Base-by-base conservation (phyloP, 345 rosid genomes). In the Citropsis articulata region DNA sequence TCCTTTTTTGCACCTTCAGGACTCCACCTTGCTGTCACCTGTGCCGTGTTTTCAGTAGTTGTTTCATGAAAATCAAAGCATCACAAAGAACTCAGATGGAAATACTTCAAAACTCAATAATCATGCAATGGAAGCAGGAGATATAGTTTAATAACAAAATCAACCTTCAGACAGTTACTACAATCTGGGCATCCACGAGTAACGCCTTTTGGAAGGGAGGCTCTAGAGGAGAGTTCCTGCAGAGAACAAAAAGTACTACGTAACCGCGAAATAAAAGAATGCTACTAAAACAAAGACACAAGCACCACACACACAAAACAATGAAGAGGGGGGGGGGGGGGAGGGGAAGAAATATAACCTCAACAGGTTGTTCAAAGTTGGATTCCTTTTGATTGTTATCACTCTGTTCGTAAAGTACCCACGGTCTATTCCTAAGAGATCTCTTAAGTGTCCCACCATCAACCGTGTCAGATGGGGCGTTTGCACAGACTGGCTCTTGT, bases 11-110 rank as follows among this genome's bases (percentile, higher is more conserved):
- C 84, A 73, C 79, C 84, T 74, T 77, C 86, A 38, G 70, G 86
- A 71, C 55, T 75, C 85, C 80, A 79, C 48, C 75, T 86, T 76
- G 77, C 71, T 16, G 24, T 76, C 66, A 79, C 79, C 91, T 89
- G 86, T 79, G 75, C 77, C 85, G 81, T 31, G 61, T n/a, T 67
- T 72, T 84, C 77, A 79, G 67, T 62, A 68, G 76, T 35, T 70
- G 57, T 56, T 55, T 21, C 53, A 79, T n/a, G 30, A 67, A 31
- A 72, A 77, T 50, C 65, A 71, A 48, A 73, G 40, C 72, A 78
- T 72, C 48, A 36, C 22, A 75, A 33, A 63, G 70, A 59, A 61
- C 28, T 48, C 28, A 57, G 28, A 71, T 30, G 57, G 69, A 1
- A 66, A 66, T 8, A 25, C 21, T 33, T 67, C 67, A 31, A 50